Evolutionary conservation across 148 eudicot species (phyloP), one percentile per base, ranked within the genome.

Genomic region (Cornus kousa): DNA sequence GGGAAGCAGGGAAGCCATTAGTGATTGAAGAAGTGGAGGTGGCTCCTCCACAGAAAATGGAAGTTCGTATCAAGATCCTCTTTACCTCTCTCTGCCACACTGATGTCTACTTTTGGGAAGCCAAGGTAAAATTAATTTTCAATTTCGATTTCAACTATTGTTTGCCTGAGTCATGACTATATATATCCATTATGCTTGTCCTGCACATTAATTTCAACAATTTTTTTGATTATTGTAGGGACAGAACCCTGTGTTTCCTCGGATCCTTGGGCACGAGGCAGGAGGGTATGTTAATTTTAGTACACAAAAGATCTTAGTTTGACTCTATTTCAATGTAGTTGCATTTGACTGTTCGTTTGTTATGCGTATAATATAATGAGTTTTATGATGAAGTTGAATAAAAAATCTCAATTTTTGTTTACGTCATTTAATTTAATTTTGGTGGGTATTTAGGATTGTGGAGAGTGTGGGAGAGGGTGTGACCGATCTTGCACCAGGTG

Each of bases 241-340:
- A 62, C 79, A 80, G 53, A 62, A 80, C 65, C 75, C 83, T 0
- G 0, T 75, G 32, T 85, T 79, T 82, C 90, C 90, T 37, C 77
- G 88, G 43, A 88, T 88, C 66, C 74, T 88, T 9, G 90, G 90
- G 35, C 90, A 88, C 37, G 90, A 88, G 74, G 86, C 90, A 31
- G 88, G 87, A 65, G 88, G 88, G 90, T 83, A 83, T 60, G 75
- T 57, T 0, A 32, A 5, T 67, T 60, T 60, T 28, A 10, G 14
- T 53, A 24, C 66, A 20, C 2, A 62, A 53, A 53, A 53, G 59
- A 53, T 13, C 59, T 16, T 53, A 6, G 12, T 13, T 19, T 16
- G 13, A 6, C 48, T 43, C 7, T 43, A 6, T 7, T 43, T 43
- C 48, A 14, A 53, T 48, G 1, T 53, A 53, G 1, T 53, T 11